Conservation (phyloP, 371 early-diverging fungal species). For the Mortierella sp. region DNA sequence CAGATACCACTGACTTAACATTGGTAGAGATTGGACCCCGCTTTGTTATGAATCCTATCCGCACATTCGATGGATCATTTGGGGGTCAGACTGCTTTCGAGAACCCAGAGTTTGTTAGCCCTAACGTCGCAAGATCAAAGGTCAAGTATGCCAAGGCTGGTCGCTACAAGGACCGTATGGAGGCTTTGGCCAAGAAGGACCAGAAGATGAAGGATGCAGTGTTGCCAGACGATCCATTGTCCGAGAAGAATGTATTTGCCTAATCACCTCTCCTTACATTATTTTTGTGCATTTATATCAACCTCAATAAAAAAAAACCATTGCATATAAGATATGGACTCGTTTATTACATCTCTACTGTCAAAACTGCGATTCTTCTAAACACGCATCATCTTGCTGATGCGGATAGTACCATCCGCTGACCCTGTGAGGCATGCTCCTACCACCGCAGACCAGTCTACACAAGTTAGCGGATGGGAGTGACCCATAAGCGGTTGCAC, state of each 20-base stretch:
- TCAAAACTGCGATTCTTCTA: slow-evolving; percentile 19
- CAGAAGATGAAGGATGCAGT: slow-evolving; percentile 63
- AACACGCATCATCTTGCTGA: slow-evolving; percentile 67
- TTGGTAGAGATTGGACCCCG: slow-evolving; percentile 98
- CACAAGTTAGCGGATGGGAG: slow-evolving; percentile 62
- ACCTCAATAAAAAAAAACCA: background rate
- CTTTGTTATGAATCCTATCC: slow-evolving; percentile 91
- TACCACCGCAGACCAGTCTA: slow-evolving; percentile 70
- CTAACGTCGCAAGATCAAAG: slow-evolving; percentile 69
- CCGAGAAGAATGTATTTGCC: slow-evolving; percentile 68
- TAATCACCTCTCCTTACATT: slow-evolving; percentile 40
- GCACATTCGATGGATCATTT: slow-evolving; percentile 96
- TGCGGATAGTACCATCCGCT: slow-evolving; percentile 68
- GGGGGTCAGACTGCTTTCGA: slow-evolving; percentile 92
- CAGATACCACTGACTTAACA: slow-evolving; percentile 78
- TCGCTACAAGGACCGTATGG: slow-evolving; percentile 67
- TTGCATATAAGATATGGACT: background rate
- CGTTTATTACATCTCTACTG: slow-evolving; percentile 3
- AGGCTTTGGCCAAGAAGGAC: slow-evolving; percentile 61
- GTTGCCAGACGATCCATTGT: slow-evolving; percentile 66
- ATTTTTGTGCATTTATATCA: slow-evolving; percentile 1
- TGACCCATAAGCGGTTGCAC: slow-evolving; percentile 62
- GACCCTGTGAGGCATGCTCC: slow-evolving; percentile 69
- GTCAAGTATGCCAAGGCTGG: slow-evolving; percentile 65
- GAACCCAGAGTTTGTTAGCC: slow-evolving; percentile 89